Evolutionary conservation across 306 rosid genomes (phyloP), one percentile per base, ranked within the genome.

Genomic region (Luffa aegyptiaca): DNA sequence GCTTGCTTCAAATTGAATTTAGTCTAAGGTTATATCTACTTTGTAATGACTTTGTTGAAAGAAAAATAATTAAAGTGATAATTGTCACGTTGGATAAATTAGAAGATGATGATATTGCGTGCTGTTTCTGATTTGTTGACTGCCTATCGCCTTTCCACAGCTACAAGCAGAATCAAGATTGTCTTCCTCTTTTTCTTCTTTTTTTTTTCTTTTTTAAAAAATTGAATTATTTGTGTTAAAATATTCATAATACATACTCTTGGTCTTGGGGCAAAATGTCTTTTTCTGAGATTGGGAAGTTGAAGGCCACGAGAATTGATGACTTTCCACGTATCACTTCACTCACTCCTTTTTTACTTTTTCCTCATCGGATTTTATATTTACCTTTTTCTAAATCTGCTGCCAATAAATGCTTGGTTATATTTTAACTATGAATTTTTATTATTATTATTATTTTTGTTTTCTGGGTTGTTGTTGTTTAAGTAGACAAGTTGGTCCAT

Each of bases 151-250:
- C 39, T 45, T 70, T 11, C 76, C 37, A 21, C 76, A 70, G 9
- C 76, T 5, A 21, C 56, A 70, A 45, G 76, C 55, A 70, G 76
- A 70, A 42, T 70, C 39, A 46, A 70, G 76, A 72, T 72, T 72
- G 77, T 72, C 42, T 48, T 72, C 58, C 58, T 72, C 14, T 70
- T 10, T 26, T 66, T 17, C 10, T 14, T 18, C 1, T 58, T 17
- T 36, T 12, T 17, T 1, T 68, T 0, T 41, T n/a, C n/a, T n/a
- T 66, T 39, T 2, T 4, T 0, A 26, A 26, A 26, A 26, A 26
- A 1, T 33, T 69, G 1, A 42, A 4, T 18, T 42, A 8, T n/a
- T 6, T 0, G 21, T 62, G 31, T 65, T 13, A 7, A 14, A 31
- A 10, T 58, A 58, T 10, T 4, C 1, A 26, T 61, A 48, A 48